Evolutionary conservation across 306 rosid species (phyloP).

Genomic region (Begonia peltatifolia): DNA sequence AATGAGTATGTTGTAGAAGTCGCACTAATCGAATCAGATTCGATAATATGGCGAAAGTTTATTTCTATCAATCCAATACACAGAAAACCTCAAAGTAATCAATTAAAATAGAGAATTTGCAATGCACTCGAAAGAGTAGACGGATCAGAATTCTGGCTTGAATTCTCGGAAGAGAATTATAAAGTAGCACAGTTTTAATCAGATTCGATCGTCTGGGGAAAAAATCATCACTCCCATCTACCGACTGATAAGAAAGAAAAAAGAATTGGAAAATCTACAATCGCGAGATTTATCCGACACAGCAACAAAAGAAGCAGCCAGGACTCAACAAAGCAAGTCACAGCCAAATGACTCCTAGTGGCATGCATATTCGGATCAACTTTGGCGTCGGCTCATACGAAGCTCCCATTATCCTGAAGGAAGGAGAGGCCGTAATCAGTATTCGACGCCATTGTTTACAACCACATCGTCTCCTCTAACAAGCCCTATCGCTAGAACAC

Average conservation of each 20-base stretch:
- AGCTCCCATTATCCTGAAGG: conserved; percentile 7
- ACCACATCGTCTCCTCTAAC: no score
- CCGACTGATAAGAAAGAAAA: no score
- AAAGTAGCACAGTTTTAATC: neutral
- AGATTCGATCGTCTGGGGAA: neutral
- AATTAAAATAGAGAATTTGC: neutral
- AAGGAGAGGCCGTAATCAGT: conserved; percentile 41
- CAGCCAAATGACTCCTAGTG: neutral
- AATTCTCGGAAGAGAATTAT: neutral
- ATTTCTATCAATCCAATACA: conserved; percentile 9
- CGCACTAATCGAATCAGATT: conserved; percentile 14
- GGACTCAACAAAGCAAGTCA: neutral
- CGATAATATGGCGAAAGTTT: conserved; percentile 24
- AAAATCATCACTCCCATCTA: no score
- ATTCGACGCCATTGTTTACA: conserved; percentile 21
- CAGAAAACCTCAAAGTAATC: neutral
- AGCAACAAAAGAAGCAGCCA: conserved; percentile 14
- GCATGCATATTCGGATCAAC: conserved; percentile 25
- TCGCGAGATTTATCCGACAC: conserved; percentile 12
- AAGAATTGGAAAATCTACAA: no score
- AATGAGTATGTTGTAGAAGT: neutral
- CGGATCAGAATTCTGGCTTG: no score
- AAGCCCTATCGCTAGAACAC: no score
- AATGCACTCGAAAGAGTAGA: no score
- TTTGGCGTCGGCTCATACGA: conserved; percentile 63